phyloP scores from a whole-genome alignment of 2,329 filamentous ascomycete species.

The Diaporthe sp. region DNA sequence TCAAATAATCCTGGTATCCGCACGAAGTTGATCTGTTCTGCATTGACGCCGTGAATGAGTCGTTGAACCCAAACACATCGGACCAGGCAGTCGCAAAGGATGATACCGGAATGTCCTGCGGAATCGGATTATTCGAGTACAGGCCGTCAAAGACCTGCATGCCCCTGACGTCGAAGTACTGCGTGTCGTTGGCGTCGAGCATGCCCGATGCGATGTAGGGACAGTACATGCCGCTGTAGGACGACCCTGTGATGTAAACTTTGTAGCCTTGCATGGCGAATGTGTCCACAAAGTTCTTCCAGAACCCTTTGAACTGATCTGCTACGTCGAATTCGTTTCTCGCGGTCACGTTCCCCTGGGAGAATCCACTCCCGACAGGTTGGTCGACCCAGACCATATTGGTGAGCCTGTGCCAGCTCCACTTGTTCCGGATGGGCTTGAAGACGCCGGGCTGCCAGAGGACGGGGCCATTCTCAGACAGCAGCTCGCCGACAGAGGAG shows the following conservation, averaged over 20 bases:
- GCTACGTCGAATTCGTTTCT: constrained; percentile 76
- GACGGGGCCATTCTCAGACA: constrained; percentile 83
- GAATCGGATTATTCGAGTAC: constrained; percentile 63
- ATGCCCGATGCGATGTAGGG: constrained; percentile 78
- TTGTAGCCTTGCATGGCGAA: constrained; percentile 75
- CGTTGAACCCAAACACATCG: constrained; percentile 72
- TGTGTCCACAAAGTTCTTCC: constrained; percentile 79
- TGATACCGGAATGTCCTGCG: constrained; percentile 61
- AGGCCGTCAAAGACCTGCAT: constrained; percentile 80
- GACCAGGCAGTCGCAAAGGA: constrained; percentile 71
- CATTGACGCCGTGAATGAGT: constrained; percentile 64
- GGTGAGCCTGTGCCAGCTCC: constrained; percentile 79
- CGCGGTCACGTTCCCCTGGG: constrained; percentile 73
- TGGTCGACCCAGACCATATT: constrained; percentile 83
- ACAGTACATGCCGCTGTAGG: constrained; percentile 72
- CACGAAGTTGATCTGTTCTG: constrained; percentile 66
- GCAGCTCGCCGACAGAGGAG: constrained; percentile 73
- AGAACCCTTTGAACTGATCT: constrained; percentile 79
- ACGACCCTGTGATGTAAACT: constrained; percentile 79
- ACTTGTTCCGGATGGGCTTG: constrained; percentile 73
- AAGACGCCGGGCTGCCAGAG: constrained; percentile 77
- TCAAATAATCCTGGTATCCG: constrained; percentile 71
- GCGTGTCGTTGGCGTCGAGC: constrained; percentile 73
- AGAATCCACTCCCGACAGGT: constrained; percentile 75
- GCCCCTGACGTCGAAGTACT: constrained; percentile 75